Evolutionary conservation across 768 basidiomycete species (phyloP), one percentile per base, ranked within the genome.

Genomic region (Tulasnella sp.): DNA sequence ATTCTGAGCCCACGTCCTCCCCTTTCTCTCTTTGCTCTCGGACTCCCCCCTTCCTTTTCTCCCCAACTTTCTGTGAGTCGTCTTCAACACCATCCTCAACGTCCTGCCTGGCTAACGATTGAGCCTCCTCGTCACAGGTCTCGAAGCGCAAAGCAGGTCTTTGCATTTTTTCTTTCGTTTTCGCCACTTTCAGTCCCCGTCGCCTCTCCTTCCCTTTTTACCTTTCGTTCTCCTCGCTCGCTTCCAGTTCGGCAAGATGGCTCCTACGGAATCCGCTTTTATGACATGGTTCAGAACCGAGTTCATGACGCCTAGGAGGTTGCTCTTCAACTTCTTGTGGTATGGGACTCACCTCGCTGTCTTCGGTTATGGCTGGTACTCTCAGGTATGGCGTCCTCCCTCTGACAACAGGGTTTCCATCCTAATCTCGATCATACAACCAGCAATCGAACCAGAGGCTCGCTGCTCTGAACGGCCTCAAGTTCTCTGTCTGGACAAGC

Each of bases 311-410:
- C 89, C 89, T 2, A 88, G 91, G 83, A 90, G 93, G 83, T 90
- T 95, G 82, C 64, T 81, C 14, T 83, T 83, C 75, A 83, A 83
- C 54, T 46, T 83, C 83, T 83, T 95, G 72, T 97, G 95, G 87
- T 95, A 96, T 83, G 92, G 94, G 72, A 84, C 90, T 0, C 96
- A 98, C 81, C 78, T 95, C 75, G 87, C 85, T 82, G 85, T 95
- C 84, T 96, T 97, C 83, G 91, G 87, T 0, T 93, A 95, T 85
- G 96, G 96, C n/a, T 98, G 96, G 95, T 89, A 91, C 85, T 91
- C 90, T 85, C 94, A 96, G 90, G 94, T 92, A 82, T 42, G 88
- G 75, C 41, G 44, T 76, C 75, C 12, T 46, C 42, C 46, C 46
- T 58, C 75, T 79, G 18, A n/a, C 54, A 44, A 75, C 20, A 44